Conservation (phyloP, 164 flowering plant species). For the Saururus chinensis region DNA sequence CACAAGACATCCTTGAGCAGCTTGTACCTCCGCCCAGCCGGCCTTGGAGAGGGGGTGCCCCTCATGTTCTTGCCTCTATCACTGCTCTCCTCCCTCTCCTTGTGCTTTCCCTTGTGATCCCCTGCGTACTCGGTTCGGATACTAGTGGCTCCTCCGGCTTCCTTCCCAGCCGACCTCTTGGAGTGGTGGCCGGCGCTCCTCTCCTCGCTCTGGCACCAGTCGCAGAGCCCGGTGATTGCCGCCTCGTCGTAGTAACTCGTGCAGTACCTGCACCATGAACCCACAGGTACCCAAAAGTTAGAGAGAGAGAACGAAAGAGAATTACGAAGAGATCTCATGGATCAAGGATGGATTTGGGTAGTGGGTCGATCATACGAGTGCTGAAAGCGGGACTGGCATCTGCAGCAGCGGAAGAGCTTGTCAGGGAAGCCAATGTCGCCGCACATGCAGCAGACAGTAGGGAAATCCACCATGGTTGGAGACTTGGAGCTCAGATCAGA, state of each 20-base stretch:
- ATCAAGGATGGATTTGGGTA: too few relatives aligned
- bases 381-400: slow-evolving; percentile 69
- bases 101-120: slow-evolving; percentile 32
- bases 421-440: slow-evolving; percentile 93
- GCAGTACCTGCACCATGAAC: slow-evolving; percentile 50
- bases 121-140: slow-evolving; percentile 35
- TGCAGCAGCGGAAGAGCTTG: slow-evolving; percentile 84
- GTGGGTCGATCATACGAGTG: slow-evolving; percentile 58
- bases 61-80: slow-evolving; percentile 33
- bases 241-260: slow-evolving; percentile 69
- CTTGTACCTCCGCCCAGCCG: slow-evolving; percentile 76
- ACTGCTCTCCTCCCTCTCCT: slow-evolving; percentile 22
- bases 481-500: slow-evolving; percentile 6
- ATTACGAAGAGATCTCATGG: too few relatives aligned
- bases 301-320: background rate
- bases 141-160: slow-evolving; percentile 3
- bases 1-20: slow-evolving; percentile 99
- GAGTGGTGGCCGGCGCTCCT: slow-evolving; percentile 25
- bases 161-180: slow-evolving; percentile 14
- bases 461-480: slow-evolving; percentile 60
- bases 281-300: too few relatives aligned
- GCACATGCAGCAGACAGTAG: slow-evolving; percentile 88
- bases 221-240: slow-evolving; percentile 38
- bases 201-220: slow-evolving; percentile 84
- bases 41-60: slow-evolving; percentile 60